Base-by-base conservation (phyloP, 805 yeast species). In the Brettanomyces bruxellensis region DNA sequence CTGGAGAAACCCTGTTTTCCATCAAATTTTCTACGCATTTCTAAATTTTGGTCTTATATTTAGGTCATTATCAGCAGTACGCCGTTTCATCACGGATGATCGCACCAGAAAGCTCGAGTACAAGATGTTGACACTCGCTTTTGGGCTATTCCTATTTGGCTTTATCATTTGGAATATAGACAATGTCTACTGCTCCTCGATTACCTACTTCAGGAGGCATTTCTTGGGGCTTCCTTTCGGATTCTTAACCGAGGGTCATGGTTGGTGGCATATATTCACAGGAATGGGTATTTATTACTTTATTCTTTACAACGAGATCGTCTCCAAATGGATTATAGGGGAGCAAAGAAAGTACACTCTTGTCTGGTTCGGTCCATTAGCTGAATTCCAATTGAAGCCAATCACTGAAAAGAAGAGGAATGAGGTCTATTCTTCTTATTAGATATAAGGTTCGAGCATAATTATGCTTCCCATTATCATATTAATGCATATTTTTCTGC, bases 241-340 rank as follows among this genome's bases (percentile, higher is more conserved):
- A 1, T 75, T 88, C 50, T 53, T 91, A 3, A 69, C 91, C 34
- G 98, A 91, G 64, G 84, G 95, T 28, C 98, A 91, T 58, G 96
- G 95, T 24, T 91, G 97, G 97, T 91, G 98, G 98, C 98, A 91
- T 60, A 67, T 86, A 9, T 72, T 86, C 52, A 86, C 93, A 0
- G 95, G 95, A 0, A 68, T 80, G 22, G 96, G 97, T 2, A 93
- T 91, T 9, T 91, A 91, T 64, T 83, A 73, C 60, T 90, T 87
- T 66, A 74, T 90, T 52, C 79, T 85, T 3, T 88, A 84, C 59
- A 74, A 85, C 57, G 90, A 88, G 67, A 78, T 84, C 51, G 67
- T 90, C 51, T 73, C 91, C 53, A 68, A 83, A 32, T 79, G 82
- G 64, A 73, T 87, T 59, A 69, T 70, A 13, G 81, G 80, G 4